Conservation (phyloP, 305 asterid species). For the Ruellia speciosa region DNA sequence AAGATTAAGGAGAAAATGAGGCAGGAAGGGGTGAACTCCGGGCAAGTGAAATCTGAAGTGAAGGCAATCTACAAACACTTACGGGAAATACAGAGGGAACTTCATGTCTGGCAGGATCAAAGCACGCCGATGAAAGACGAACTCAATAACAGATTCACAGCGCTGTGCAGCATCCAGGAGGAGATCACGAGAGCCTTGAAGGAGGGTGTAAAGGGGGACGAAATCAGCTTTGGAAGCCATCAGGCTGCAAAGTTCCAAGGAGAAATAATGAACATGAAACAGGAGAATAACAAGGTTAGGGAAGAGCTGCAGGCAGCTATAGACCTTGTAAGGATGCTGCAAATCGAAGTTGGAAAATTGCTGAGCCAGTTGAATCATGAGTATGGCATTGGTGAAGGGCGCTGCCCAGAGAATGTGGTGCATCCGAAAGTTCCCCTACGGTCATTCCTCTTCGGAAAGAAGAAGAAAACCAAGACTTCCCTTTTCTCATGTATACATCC, state of each 20-base stretch:
- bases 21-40: slow-evolving; percentile 18
- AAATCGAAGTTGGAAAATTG: slow-evolving; percentile 33
- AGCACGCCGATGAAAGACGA: slow-evolving; percentile 34
- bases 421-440: slow-evolving; percentile 35
- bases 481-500: slow-evolving; percentile 40
- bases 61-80: slow-evolving; percentile 49
- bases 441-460: slow-evolving; percentile 41
- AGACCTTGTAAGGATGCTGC: slow-evolving; percentile 31
- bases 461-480: slow-evolving; percentile 37
- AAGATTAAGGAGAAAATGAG: slow-evolving; percentile 32
- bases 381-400: slow-evolving; percentile 28
- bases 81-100: slow-evolving; percentile 43
- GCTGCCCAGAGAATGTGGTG: slow-evolving; percentile 7
- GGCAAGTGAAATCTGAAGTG: slow-evolving; percentile 31
- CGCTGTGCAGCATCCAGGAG: slow-evolving; percentile 40
- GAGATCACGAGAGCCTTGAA: slow-evolving; percentile 33
- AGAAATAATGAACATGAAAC: slow-evolving; percentile 47
- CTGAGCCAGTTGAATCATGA: slow-evolving; percentile 31
- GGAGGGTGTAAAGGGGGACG: slow-evolving; percentile 34
- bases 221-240: slow-evolving; percentile 38
- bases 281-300: slow-evolving; percentile 43
- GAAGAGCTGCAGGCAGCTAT: slow-evolving; percentile 44
- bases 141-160: slow-evolving; percentile 29
- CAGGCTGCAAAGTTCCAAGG: slow-evolving; percentile 61
- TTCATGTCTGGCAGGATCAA: slow-evolving; percentile 35